A percentile compares a stretch with the other conserved stretches of the same genome.
phyloP scores from a whole-genome alignment of 2,329 filamentous ascomycete species.

The Colletotrichum ledebouriae region DNA sequence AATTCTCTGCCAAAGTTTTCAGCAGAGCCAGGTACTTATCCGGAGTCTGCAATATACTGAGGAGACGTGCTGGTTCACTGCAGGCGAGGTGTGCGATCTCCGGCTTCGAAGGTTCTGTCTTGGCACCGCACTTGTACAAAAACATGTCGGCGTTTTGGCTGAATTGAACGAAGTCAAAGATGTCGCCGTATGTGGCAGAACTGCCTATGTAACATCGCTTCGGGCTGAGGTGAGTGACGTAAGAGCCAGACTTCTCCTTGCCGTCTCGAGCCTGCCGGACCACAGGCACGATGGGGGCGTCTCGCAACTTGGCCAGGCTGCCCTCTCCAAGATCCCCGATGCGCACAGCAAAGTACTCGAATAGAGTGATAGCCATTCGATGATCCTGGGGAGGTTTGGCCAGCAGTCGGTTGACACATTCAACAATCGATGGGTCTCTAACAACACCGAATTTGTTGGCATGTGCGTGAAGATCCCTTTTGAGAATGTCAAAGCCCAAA shows the following conservation, averaged over 20 bases:
- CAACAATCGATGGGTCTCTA: conserved; percentile 82
- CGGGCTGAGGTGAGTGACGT: conserved; percentile 73
- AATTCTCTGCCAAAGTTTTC: conserved; percentile 82
- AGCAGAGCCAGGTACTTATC: conserved; percentile 91
- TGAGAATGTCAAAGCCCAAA: conserved; percentile 84
- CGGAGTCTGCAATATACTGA: conserved; percentile 81
- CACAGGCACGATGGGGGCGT: conserved; percentile 81
- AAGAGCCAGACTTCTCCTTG: conserved; percentile 43
- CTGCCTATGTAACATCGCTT: conserved; percentile 84
- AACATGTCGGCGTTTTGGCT: conserved; percentile 90
- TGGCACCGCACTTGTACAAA: conserved; percentile 88
- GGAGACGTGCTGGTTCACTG: conserved; percentile 83
- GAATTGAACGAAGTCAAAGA: conserved; percentile 98
- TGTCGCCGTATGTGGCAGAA: conserved; percentile 79
- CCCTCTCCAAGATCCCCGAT: conserved; percentile 78
- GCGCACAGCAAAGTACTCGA: conserved; percentile 86
- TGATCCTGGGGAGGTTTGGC: conserved; percentile 77
- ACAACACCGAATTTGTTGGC: conserved; percentile 82
- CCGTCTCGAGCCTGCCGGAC: conserved; percentile 45
- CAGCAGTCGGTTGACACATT: conserved; percentile 81
- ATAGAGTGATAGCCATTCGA: conserved; percentile 77
- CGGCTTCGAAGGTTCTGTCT: conserved; percentile 86
- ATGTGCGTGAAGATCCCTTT: conserved; percentile 81
- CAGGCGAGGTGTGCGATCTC: conserved; percentile 90
- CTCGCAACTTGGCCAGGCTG: conserved; percentile 71